phyloP scores from a whole-genome alignment of 306 rosid genomes.

The Canavalia gladiata region DNA sequence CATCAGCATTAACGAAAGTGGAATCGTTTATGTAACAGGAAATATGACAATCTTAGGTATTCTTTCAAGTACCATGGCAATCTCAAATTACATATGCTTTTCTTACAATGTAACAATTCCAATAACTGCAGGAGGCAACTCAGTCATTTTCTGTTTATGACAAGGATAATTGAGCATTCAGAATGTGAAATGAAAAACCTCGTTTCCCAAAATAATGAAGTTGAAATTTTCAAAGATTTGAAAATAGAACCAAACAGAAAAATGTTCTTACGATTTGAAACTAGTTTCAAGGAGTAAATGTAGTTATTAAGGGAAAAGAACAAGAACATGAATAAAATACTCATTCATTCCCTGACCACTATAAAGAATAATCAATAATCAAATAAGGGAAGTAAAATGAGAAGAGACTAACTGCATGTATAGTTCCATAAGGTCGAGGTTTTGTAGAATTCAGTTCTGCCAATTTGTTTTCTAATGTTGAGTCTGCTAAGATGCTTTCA shows the following conservation, averaged over 20 bases:
- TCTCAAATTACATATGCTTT: not conserved
- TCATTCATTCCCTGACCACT: constrained; percentile 27
- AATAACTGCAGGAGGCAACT: constrained; percentile 4
- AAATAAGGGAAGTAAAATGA: constrained; percentile 34
- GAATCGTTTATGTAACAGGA: constrained; percentile 3
- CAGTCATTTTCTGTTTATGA: constrained; percentile 26
- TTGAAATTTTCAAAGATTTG: constrained; percentile 13
- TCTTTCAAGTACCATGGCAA: constrained; percentile 18
- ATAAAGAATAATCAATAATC: constrained; percentile 18
- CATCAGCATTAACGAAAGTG: constrained; percentile 36
- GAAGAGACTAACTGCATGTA: constrained; percentile 59
- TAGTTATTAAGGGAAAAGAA: not conserved
- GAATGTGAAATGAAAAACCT: constrained; percentile 9
- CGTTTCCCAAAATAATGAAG: not conserved
- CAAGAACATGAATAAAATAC: constrained; percentile 8
- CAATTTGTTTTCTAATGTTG: constrained; percentile 53
- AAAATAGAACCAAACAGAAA: constrained; percentile 5
- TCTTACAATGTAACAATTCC: constrained; percentile 8
- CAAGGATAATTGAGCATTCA: constrained; percentile 17
- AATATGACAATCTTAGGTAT: constrained; percentile 4
- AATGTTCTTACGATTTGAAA: constrained; percentile 18
- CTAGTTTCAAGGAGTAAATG: constrained; percentile 32
- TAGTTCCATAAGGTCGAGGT: constrained; percentile 60
- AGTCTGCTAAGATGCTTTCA: constrained; percentile 53
- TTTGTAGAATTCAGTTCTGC: constrained; percentile 54